Base-by-base conservation (phyloP, 345 rosid genomes). In the Hypericum androsaemum region DNA sequence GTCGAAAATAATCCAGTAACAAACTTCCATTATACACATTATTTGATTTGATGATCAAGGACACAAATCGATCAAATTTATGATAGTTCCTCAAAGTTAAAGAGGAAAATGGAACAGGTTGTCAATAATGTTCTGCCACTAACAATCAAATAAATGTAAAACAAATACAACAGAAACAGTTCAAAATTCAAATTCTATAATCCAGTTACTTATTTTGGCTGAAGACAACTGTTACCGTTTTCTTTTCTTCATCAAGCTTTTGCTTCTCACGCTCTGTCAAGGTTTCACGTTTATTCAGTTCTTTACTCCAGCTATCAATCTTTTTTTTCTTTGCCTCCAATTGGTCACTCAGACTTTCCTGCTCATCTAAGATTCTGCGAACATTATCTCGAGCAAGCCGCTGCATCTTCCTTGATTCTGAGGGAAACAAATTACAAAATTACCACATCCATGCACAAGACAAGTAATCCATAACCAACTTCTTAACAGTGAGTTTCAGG, bases 351-450 rank as follows among this genome's bases (percentile, higher is more conserved):
- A 87, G 63, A 47, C 64, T 81, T 64, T 84, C 89, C 56, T 78
- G 87, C 14, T 84, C 96, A 12, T 59, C 69, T 32, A 88, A 61
- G 62, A 88, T 74, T 76, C 80, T 76, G 41, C 58, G 76, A 53
- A 92, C 79, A 61, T 78, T 78, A 11, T 53, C 80, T 39, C 79
- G 88, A 10, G 92, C 79, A 57, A 37, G 57, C 48, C 72, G 74
- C 64, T 88, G 94, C 95, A 84, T 67, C 77, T 74, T 87, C 78
- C 79, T 84, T 38, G 81, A 77, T 74, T 88, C 98, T 92, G 74
- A 49, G 12, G 52, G 63, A 64, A 56, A 64, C 43, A 11, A 55
- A 60, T 47, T 58, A 41, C 42, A 3, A 22, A 22, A 12, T 22
- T 35, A 45, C 9, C 38, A 8, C 15, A 39, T 13, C 28, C 38